Base-by-base conservation (phyloP, 2,329 filamentous ascomycete genomes). In the Magnaporthiopsis rhizophila region DNA sequence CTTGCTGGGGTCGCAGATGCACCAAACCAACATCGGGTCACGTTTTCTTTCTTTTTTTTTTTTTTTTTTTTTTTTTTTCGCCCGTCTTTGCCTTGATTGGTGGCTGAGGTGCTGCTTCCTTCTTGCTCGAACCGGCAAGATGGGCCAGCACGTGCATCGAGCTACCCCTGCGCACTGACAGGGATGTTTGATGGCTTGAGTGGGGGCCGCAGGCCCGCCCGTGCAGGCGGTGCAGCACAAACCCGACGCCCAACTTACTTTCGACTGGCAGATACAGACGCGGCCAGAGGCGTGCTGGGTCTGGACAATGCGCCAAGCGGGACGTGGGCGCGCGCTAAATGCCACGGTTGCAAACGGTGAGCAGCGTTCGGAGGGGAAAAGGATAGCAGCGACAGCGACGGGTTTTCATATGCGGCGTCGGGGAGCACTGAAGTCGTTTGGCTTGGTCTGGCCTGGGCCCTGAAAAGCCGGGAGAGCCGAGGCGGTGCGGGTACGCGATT, bases 91-190 rank as follows among this genome's bases (percentile, higher is more conserved):
- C 18, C 9, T 53, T 13, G 38, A 45, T 45, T 45, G 38, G 38
- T 45, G 38, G 38, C 38, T 30, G 30, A 30, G 30, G 30, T 30
- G 3, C 30, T 45, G 38, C 18, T 45, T 30, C 59, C n/a, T 64
- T 64, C 62, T 32, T 58, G 57, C 30, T 28, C 26, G 9, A 32
- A n/a, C 15, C 58, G 32, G 58, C 58, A 60, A 60, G 26, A 58
- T 60, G 58, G 58, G 58, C 58, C 58, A 32, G 58, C 57, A 58
- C 57, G 57, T 62, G 61, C 61, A 36, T 32, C 53, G 21, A 32
- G 61, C 32, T 62, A 58, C 62, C 62, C 62, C 62, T 63, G 62
- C 56, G 53, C 62, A 62, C 53, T n/a, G 62, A 50, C 62, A 63
- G 56, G 62, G 62, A 38, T 63, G 56, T 63, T 53, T n/a, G 32